phyloP scores from a whole-genome alignment of 2,329 filamentous ascomycete species.

The Didymella exigua region DNA sequence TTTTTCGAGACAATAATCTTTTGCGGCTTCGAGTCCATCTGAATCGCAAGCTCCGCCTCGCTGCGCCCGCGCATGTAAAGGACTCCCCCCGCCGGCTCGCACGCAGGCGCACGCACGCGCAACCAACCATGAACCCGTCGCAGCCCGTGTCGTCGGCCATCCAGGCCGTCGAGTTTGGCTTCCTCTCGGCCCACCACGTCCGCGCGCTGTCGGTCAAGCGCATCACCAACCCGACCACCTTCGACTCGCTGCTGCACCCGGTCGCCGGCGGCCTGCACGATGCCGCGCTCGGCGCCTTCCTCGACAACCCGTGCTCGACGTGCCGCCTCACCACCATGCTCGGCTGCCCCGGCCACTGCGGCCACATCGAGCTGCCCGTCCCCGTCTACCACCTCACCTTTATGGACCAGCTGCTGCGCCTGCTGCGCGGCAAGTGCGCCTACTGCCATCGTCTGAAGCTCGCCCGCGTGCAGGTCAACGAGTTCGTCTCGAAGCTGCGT shows the following conservation, averaged over 20 bases:
- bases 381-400: conserved; percentile 97
- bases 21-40: conserved; percentile 33
- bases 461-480: conserved; percentile 75
- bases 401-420: conserved; percentile 85
- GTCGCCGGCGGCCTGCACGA: conserved; percentile 92
- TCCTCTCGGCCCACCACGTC: conserved; percentile 82
- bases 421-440: conserved; percentile 84
- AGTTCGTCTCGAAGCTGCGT: conserved; percentile 81
- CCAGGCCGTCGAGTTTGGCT: conserved; percentile 85
- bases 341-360: conserved; percentile 86
- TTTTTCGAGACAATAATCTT: conserved; percentile 39
- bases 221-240: conserved; percentile 92
- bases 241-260: conserved; percentile 88
- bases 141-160: conserved; percentile 85
- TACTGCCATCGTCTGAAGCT: conserved; percentile 90
- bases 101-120: conserved; percentile 8
- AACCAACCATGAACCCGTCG: conserved; percentile 52
- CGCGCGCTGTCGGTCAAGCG: conserved; percentile 87
- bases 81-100: conserved; percentile 9
- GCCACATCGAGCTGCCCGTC: conserved; percentile 92
- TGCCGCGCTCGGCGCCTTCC: conserved; percentile 86
- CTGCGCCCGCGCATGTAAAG: conserved; percentile 15
- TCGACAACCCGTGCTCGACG: conserved; percentile 84
- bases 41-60: conserved; percentile 30
- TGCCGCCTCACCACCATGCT: conserved; percentile 80